Percentiles rank a stretch among this genome's conserved stretches.
phyloP scores from a whole-genome alignment of 441 rosid species.

The Kokia cookei region DNA sequence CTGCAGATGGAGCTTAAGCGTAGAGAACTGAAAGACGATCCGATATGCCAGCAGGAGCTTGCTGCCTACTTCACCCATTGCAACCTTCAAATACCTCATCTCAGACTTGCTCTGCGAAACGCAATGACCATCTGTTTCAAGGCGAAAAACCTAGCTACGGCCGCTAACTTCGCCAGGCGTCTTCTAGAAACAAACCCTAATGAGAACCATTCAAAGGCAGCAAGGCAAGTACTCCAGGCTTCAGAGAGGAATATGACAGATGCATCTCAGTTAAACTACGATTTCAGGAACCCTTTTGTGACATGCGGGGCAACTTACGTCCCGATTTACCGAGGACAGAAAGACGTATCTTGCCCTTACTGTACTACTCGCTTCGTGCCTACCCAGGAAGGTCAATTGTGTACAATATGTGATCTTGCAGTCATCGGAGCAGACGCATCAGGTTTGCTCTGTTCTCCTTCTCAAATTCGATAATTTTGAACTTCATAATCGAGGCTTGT shows the following conservation, averaged over 20 bases:
- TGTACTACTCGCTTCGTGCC: slow-evolving; percentile 76
- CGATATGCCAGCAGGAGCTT: slow-evolving; percentile 71
- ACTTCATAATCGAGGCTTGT: not conserved
- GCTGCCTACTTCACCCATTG: slow-evolving; percentile 92
- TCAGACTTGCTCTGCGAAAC: slow-evolving; percentile 58
- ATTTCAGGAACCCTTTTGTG: slow-evolving; percentile 86
- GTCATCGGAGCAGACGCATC: slow-evolving; percentile 86
- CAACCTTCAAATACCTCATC: slow-evolving; percentile 71
- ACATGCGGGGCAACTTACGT: slow-evolving; percentile 80
- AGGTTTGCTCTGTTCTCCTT: slow-evolving; percentile 64
- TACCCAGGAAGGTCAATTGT: slow-evolving; percentile 61
- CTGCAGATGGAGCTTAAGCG: slow-evolving; percentile 72
- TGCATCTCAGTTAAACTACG: slow-evolving; percentile 58
- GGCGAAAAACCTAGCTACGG: slow-evolving; percentile 63
- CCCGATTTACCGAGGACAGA: slow-evolving; percentile 88
- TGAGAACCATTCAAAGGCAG: slow-evolving; percentile 64
- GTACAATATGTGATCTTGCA: slow-evolving; percentile 85
- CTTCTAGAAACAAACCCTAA: slow-evolving; percentile 67
- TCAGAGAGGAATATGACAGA: slow-evolving; percentile 76
- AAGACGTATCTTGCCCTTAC: slow-evolving; percentile 76
- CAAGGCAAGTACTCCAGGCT: slow-evolving; percentile 70
- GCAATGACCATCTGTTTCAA: slow-evolving; percentile 73
- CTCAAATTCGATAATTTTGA: slow-evolving; percentile 51
- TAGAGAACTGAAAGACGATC: slow-evolving; percentile 59
- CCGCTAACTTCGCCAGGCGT: slow-evolving; percentile 74